These are phyloP conservation scores for Penicillium brevicompactum DNA, from an alignment of 2,329 filamentous ascomycete genomes.

Conservation along the genomic window DNA sequence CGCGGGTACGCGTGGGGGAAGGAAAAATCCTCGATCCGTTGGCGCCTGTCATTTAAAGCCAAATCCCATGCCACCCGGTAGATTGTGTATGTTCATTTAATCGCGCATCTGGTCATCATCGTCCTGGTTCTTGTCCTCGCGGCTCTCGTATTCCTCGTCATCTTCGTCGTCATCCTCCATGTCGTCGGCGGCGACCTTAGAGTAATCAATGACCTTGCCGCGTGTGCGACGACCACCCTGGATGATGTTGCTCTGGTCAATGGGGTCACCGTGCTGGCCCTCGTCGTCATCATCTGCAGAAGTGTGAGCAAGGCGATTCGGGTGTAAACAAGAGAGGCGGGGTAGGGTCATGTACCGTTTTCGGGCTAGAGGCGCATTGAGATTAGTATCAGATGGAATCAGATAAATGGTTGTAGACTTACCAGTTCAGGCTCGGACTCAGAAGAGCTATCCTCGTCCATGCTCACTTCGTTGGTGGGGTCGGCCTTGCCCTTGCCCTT, in stretches of 20 bases:
- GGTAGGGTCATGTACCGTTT: conserved; percentile 16
- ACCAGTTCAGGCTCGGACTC: conserved; percentile 60
- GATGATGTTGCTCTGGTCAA: conserved; percentile 88
- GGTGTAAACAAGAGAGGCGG: background rate
- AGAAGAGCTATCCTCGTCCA: conserved; percentile 69
- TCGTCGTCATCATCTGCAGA: conserved; percentile 66
- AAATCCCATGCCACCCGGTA: conserved; percentile 17
- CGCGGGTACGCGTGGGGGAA: conserved; percentile 1
- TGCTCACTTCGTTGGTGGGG: conserved; percentile 61
- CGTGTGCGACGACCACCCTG: conserved; percentile 78
- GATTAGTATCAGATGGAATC: background rate
- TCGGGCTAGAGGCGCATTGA: conserved; percentile 26
- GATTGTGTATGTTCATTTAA: conserved; percentile 27
- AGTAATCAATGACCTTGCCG: conserved; percentile 89
- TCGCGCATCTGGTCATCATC: conserved; percentile 46
- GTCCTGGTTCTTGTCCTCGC: conserved; percentile 31
- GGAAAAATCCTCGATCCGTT: conserved; percentile 12
- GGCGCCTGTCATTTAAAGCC: conserved; percentile 21
- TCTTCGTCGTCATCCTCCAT: conserved; percentile 64
- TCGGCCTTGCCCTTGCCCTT: conserved; percentile 86
- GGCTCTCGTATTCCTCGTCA: conserved; percentile 42
- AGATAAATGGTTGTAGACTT: conserved; percentile 14
- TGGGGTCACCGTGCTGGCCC: conserved; percentile 75
- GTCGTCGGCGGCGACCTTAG: conserved; percentile 79
- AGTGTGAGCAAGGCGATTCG: conserved; percentile 20